Evolutionary conservation across 225 moss, liverwort and hornwort species (phyloP), one percentile per base, ranked within the genome.

Genomic region (Marchantia polymorpha): DNA sequence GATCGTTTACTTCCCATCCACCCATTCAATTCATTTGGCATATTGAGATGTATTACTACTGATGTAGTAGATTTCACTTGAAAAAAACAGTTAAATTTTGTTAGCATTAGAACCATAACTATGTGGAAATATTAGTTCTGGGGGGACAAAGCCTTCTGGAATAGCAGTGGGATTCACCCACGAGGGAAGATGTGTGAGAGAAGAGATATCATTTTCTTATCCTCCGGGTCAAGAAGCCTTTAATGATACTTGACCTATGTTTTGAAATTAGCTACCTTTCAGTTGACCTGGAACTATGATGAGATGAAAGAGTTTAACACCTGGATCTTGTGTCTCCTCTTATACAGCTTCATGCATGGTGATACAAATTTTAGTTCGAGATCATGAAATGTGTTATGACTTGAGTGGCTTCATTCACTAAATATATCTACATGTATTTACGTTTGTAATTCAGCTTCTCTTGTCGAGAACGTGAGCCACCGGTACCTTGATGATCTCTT

Each of bases 131-230:
- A 30, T 7, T 55, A 56, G 55, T 75, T 52, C 72, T 52, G 23
- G 72, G 22, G 51, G 7, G 72, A 39, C n/a, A 8, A 52, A 23
- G 72, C 50, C 10, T 52, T 52, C 52, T 13, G 47, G 52, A 52
- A 72, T n/a, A 72, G 51, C 50, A 46, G 49, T 51, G 46, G 72
- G 72, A 72, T 25, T 52, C 49, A 72, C 50, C 49, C 72, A 72
- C 72, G 26, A 19, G 25, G 52, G 5, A 23, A 48, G 39, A 64
- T 64, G n/a, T 39, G 72, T 25, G 51, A 25, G 14, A 12, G 12
- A 14, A 25, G 39, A 72, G 72, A 51, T 7, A 22, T 25, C 51
- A 72, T 52, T 72, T 25, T 48, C 22, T 50, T 16, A 19, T 46
- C 31, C 25, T 8, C 25, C 25, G 7, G 65, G 26, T 29, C 10